phyloP scores from a whole-genome alignment of 148 eudicot genomes.

The Linanthus parryae region DNA sequence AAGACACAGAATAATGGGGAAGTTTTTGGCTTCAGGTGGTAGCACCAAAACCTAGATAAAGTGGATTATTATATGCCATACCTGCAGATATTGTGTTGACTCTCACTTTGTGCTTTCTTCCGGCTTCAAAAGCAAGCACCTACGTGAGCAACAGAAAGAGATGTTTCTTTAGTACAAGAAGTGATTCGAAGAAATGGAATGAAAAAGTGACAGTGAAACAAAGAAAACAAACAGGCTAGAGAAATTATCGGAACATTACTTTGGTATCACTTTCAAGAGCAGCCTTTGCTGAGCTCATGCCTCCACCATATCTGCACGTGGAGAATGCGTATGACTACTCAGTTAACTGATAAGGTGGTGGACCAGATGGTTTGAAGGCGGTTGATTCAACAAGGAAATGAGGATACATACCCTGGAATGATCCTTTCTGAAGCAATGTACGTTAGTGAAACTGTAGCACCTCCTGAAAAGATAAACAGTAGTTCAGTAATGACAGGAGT shows the following conservation, averaged over 20 bases:
- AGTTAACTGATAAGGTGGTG: background rate
- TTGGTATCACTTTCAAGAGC: slow-evolving; percentile 96
- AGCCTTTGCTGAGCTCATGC: slow-evolving; percentile 99
- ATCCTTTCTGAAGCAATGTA: slow-evolving; percentile 97
- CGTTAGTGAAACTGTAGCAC: slow-evolving; percentile 87
- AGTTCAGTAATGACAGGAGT: no score
- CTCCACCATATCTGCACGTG: slow-evolving; percentile 86
- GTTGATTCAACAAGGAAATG: background rate
- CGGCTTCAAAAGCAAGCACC: slow-evolving; percentile 99
- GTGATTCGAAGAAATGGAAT: no score
- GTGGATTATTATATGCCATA: slow-evolving; percentile 25
- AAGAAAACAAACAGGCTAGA: background rate
- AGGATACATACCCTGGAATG: slow-evolving; percentile 76
- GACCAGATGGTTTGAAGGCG: background rate
- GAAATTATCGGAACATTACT: slow-evolving; percentile 32
- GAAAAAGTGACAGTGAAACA: no score
- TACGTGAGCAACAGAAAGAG: slow-evolving; percentile 16
- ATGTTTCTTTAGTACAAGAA: no score
- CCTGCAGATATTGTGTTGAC: slow-evolving; percentile 99
- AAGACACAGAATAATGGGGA: no score
- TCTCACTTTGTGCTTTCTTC: slow-evolving; percentile 76
- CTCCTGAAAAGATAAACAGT: slow-evolving; percentile 68
- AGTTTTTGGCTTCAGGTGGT: no score
- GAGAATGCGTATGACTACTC: slow-evolving; percentile 1
- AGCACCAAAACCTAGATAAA: background rate